Conservation (phyloP, 805 yeast genomes). For the Tanozyma kutaoensis region DNA sequence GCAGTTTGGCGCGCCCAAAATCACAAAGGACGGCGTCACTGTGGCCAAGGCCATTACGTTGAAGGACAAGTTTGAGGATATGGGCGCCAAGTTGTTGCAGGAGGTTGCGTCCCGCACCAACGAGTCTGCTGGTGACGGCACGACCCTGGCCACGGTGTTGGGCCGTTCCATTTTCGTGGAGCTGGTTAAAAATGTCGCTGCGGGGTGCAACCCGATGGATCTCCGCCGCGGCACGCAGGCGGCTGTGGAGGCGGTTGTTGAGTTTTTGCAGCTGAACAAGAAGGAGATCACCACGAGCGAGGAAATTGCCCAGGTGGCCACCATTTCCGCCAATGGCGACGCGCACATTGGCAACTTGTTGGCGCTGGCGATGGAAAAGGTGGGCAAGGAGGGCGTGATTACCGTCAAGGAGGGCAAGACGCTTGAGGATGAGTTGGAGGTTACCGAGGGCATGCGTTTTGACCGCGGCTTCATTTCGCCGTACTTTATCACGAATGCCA, state of each 20-base stretch:
- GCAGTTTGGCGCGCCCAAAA: slow-evolving; percentile 92
- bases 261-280: slow-evolving; percentile 72
- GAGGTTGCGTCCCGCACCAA: slow-evolving; percentile 97
- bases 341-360: slow-evolving; percentile 79
- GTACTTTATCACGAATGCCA: slow-evolving; percentile 89
- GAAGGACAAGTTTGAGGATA: slow-evolving; percentile 84
- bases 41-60: slow-evolving; percentile 80
- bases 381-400: slow-evolving; percentile 97
- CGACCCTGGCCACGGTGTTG: slow-evolving; percentile 92
- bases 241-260: slow-evolving; percentile 88
- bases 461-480: slow-evolving; percentile 97
- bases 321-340: slow-evolving; percentile 96
- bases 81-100: slow-evolving; percentile 91
- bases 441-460: slow-evolving; percentile 95
- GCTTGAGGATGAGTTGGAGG: slow-evolving; percentile 89
- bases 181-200: slow-evolving; percentile 92
- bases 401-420: slow-evolving; percentile 97
- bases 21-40: slow-evolving; percentile 98
- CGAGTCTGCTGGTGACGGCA: slow-evolving; percentile 97
- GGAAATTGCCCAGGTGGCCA: slow-evolving; percentile 96
- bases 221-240: slow-evolving; percentile 94
- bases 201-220: slow-evolving; percentile 98
- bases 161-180: slow-evolving; percentile 95
- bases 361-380: slow-evolving; percentile 96
- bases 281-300: slow-evolving; percentile 87